A percentile compares a stretch with the other conserved stretches of the same genome.
Evolutionary conservation across 805 yeast genomes (phyloP).

Genomic region (Komagataella pseudopastoris): DNA sequence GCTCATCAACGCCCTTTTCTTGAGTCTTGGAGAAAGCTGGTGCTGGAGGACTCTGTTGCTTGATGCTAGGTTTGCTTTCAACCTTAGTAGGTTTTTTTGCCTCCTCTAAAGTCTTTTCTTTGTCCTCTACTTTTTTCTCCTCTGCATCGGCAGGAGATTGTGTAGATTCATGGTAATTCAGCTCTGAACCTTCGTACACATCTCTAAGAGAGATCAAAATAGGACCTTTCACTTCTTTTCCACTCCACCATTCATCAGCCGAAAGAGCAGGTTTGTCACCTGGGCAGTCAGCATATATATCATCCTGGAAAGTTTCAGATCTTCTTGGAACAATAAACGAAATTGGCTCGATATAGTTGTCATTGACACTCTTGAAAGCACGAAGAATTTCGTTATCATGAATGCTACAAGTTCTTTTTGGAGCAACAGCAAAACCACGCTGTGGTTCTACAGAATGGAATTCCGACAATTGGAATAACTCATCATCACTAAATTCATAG

Average conservation of each 20-base stretch:
- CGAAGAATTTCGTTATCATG: conserved; percentile 76
- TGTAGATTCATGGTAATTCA: conserved; percentile 27
- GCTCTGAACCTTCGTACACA: conserved; percentile 62
- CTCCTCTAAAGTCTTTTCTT: conserved; percentile 8
- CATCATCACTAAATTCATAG: conserved; percentile 79
- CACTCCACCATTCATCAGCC: conserved; percentile 69
- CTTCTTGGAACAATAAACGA: conserved; percentile 91
- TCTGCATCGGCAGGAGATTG: conserved; percentile 14
- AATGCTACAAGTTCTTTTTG: conserved; percentile 68
- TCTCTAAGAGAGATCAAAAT: conserved; percentile 62
- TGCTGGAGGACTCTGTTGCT: conserved; percentile 1
- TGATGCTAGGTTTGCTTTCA: not conserved
- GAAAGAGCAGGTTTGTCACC: conserved; percentile 65
- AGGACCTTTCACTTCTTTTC: conserved; percentile 77
- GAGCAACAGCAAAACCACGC: conserved; percentile 88
- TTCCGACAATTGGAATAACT: conserved; percentile 74
- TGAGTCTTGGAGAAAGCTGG: conserved; percentile 14
- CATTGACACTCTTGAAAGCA: conserved; percentile 80
- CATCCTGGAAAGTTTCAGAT: conserved; percentile 84
- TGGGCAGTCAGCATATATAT: conserved; percentile 86
- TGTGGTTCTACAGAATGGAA: conserved; percentile 85
- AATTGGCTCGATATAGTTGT: conserved; percentile 75
- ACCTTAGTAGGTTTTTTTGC: conserved; percentile 3
- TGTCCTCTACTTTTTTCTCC: conserved; percentile 9
- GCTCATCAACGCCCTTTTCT: conserved; percentile 30